A percentile compares a stretch with the other conserved stretches of the same genome.
Conservation (phyloP, 768 basidiomycete genomes). For the Dacryopinax primogenitus region DNA sequence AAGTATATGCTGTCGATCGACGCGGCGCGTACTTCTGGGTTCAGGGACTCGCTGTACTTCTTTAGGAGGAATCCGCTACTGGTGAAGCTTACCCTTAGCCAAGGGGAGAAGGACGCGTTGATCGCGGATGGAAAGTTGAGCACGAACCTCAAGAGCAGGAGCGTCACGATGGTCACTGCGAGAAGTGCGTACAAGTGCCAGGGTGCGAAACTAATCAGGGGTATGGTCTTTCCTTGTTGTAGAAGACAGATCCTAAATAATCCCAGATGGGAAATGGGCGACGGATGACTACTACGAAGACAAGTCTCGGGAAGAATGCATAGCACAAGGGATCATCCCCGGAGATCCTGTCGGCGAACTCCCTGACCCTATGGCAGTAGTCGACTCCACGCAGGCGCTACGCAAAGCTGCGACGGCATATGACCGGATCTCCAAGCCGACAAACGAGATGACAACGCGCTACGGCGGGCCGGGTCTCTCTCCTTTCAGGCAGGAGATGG, state of each 20-base stretch:
- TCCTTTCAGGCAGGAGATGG: slow-evolving; percentile 77
- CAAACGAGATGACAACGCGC: slow-evolving; percentile 79
- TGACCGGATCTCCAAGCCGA: slow-evolving; percentile 61
- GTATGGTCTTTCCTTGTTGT: slow-evolving; percentile 34
- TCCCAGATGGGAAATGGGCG: slow-evolving; percentile 77
- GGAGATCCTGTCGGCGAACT: slow-evolving; percentile 76
- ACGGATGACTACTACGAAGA: slow-evolving; percentile 94
- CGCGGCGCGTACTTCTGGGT: slow-evolving; percentile 89
- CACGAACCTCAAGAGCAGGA: slow-evolving; percentile 75
- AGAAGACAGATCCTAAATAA: background rate
- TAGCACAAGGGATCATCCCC: slow-evolving; percentile 67
- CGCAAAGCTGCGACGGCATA: slow-evolving; percentile 36
- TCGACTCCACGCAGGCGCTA: slow-evolving; percentile 25
- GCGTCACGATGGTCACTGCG: slow-evolving; percentile 85
- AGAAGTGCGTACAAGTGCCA: slow-evolving; percentile 89
- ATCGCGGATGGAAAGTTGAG: slow-evolving; percentile 81
- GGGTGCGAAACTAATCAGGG: slow-evolving; percentile 78
- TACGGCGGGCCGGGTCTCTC: slow-evolving; percentile 77
- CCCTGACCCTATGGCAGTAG: slow-evolving; percentile 44
- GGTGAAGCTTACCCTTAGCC: slow-evolving; percentile 79
- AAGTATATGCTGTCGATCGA: slow-evolving; percentile 96
- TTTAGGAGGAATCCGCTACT: slow-evolving; percentile 85
- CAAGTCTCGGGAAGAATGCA: slow-evolving; percentile 60
- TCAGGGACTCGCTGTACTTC: slow-evolving; percentile 95
- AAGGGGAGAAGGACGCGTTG: slow-evolving; percentile 83